Evolutionary conservation across 2,329 filamentous ascomycete genomes (phyloP).

Genomic region (Fusarium duplospermum): DNA sequence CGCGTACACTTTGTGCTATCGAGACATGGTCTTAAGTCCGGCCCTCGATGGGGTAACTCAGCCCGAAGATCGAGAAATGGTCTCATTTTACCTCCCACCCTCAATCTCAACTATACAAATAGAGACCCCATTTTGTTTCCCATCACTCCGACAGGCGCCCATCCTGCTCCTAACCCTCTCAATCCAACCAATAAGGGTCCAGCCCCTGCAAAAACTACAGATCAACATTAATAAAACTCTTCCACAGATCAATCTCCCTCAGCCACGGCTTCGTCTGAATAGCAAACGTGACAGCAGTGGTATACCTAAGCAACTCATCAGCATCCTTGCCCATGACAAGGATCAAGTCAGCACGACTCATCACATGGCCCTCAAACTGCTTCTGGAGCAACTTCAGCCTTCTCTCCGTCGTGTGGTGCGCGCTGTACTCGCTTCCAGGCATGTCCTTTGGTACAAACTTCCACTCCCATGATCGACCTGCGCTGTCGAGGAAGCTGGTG

Average conservation of each 20-base stretch:
- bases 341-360: conserved; percentile 41
- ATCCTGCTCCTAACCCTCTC: neutral
- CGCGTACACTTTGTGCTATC: neutral
- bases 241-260: conserved; percentile 44
- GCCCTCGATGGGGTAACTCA: too few species aligned
- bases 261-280: conserved; percentile 47
- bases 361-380: conserved; percentile 36
- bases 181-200: conserved; percentile 41
- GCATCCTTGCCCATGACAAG: conserved; percentile 42
- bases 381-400: conserved; percentile 29
- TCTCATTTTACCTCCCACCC: neutral
- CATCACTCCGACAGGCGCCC: neutral
- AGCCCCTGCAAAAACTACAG: conserved; percentile 34
- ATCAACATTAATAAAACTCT: conserved; percentile 46
- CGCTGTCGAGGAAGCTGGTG: conserved; percentile 43
- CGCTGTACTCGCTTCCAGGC: conserved; percentile 41
- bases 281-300: conserved; percentile 42
- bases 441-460: conserved; percentile 47
- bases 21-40: too few species aligned
- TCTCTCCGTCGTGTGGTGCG: conserved; percentile 16
- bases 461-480: conserved; percentile 42
- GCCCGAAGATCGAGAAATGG: too few species aligned
- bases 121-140: neutral
- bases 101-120: neutral
- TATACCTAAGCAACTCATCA: conserved; percentile 38